phyloP scores from a whole-genome alignment of 148 eudicot genomes.

The Heliosperma pusillum region DNA sequence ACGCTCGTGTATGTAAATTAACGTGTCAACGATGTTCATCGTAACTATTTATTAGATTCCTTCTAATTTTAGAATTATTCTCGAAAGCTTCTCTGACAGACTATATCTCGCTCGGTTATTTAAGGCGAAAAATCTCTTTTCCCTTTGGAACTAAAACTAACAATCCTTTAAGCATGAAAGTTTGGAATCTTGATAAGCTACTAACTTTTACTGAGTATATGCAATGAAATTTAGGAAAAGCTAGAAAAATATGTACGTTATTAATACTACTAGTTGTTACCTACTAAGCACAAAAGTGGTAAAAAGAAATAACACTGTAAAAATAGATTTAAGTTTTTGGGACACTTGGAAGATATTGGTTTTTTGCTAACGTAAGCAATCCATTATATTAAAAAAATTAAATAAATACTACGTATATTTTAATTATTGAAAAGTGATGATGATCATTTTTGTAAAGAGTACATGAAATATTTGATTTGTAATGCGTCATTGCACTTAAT shows the following conservation, averaged over 20 bases:
- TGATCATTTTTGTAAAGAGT: conserved; percentile 4
- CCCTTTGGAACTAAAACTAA: not conserved
- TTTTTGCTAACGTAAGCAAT: not conserved
- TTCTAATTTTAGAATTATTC: not conserved
- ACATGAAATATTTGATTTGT: conserved; percentile 3
- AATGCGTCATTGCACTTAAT: conserved; percentile 11
- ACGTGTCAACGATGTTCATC: not conserved
- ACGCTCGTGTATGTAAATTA: not conserved
- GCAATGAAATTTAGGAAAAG: not conserved
- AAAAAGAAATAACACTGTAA: not conserved
- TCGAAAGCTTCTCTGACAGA: not conserved
- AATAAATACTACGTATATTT: not conserved
- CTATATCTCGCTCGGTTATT: not conserved
- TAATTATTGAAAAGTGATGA: not conserved
- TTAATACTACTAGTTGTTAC: no score
- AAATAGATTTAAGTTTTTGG: not conserved
- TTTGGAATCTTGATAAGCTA: not conserved
- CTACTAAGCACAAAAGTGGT: not conserved
- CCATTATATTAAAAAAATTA: not conserved
- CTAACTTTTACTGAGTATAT: not conserved
- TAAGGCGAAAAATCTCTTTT: not conserved
- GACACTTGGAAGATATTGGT: not conserved
- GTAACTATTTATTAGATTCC: not conserved
- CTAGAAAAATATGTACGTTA: not conserved
- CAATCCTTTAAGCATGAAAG: not conserved